Evolutionary conservation across 2,329 filamentous ascomycete species (phyloP).

Genomic region (Trichoderma hamatum): DNA sequence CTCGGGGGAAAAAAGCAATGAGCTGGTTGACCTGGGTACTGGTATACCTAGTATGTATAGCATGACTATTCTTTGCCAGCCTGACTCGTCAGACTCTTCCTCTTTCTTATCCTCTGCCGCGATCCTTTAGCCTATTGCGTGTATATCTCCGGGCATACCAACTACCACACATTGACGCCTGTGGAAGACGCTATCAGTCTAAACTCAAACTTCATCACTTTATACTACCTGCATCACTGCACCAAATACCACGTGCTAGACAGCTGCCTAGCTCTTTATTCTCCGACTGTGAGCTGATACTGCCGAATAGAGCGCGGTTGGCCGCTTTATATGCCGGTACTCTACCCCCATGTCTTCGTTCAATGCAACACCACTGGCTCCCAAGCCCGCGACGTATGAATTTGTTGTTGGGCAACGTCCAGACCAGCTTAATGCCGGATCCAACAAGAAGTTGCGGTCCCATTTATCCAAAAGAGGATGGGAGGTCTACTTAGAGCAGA

Average conservation of each 20-base stretch:
- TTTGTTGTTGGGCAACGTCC: conserved; percentile 34
- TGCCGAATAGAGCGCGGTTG: not conserved
- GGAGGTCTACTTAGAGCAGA: conserved; percentile 27
- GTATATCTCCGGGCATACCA: not conserved
- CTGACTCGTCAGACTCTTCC: conserved; percentile 3
- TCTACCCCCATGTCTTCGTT: not conserved
- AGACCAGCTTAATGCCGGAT: conserved; percentile 33
- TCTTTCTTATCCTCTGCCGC: conserved; percentile 8
- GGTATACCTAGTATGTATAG: not conserved
- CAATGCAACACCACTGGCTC: not conserved
- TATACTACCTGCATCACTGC: not conserved
- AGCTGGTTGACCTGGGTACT: conserved; percentile 7
- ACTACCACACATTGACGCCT: not conserved
- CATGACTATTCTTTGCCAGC: conserved; percentile 4
- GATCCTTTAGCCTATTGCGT: not conserved
- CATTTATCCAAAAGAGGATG: conserved; percentile 33
- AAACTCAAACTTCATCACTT: not conserved
- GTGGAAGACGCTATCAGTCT: not conserved
- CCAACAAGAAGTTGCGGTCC: conserved; percentile 30
- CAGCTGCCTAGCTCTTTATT: not conserved
- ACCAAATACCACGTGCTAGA: not conserved
- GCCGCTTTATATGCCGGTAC: not conserved
- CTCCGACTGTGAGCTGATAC: not conserved
- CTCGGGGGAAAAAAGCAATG: not conserved
- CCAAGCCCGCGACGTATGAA: conserved; percentile 26